These are phyloP conservation scores for Beauveria pseudobassiana DNA, from an alignment of 2,329 filamentous ascomycete species.

Conservation along the genomic window DNA sequence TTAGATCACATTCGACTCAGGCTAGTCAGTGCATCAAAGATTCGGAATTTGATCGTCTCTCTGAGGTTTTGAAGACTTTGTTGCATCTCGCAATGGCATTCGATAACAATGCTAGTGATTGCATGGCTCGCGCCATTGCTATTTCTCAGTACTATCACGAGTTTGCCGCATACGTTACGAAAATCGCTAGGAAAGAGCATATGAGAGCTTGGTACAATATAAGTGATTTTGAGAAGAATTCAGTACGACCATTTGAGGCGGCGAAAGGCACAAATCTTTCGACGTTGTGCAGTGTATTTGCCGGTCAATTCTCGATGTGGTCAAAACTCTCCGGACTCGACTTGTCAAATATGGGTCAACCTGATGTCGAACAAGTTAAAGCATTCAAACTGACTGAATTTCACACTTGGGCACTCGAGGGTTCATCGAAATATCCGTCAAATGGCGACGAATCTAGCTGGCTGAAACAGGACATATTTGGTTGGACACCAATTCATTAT, in stretches of 20 bases:
- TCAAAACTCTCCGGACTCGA: neutral
- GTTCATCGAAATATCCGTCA: neutral
- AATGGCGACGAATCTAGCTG: neutral
- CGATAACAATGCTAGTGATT: neutral
- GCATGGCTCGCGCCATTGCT: neutral
- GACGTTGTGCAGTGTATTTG: neutral
- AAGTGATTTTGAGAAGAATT: neutral
- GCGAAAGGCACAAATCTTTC: neutral
- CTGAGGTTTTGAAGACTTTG: neutral
- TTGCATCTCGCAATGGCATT: neutral
- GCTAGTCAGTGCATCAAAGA: neutral
- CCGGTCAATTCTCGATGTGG: neutral
- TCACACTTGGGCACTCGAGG: neutral
- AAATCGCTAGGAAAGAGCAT: neutral
- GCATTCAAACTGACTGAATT: neutral
- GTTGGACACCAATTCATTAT: neutral
- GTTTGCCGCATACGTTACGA: neutral
- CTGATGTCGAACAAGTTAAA: neutral
- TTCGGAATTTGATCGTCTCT: neutral
- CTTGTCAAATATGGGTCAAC: no score
- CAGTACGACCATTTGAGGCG: neutral
- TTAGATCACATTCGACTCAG: neutral
- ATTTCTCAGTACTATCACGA: neutral
- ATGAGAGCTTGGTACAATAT: neutral
- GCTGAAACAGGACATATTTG: neutral